Conservation (phyloP, 2,329 filamentous ascomycete genomes). For the Pseudogymnoascus sp. region DNA sequence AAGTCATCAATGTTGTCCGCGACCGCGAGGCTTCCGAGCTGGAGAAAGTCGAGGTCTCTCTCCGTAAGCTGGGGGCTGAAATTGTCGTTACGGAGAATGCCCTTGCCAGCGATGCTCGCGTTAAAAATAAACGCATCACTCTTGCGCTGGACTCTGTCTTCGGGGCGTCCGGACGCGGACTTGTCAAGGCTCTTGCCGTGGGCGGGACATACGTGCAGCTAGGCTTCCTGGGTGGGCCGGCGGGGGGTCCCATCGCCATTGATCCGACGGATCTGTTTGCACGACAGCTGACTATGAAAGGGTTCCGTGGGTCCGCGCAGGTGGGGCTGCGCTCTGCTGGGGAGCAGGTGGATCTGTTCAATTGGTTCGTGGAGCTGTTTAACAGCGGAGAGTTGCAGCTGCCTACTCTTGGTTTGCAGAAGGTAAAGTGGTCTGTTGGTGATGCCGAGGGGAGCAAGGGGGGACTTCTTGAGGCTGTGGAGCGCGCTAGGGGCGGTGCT, state of each 20-base stretch:
- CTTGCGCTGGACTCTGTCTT: slow-evolving; percentile 18
- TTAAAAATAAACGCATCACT: slow-evolving; percentile 11
- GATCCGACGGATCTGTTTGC: slow-evolving; percentile 1
- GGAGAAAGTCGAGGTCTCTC: not conserved
- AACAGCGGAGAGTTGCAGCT: not conserved
- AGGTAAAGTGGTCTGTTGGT: not conserved
- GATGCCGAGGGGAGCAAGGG: not conserved
- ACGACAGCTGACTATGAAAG: not conserved
- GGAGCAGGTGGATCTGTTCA: not conserved
- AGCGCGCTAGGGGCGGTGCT: not conserved
- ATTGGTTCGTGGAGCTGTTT: not conserved
- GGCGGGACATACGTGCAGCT: slow-evolving; percentile 18
- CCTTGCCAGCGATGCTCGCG: slow-evolving; percentile 1
- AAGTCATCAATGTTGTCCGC: slow-evolving; percentile 17
- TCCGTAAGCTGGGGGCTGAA: not conserved
- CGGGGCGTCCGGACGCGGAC: slow-evolving; percentile 13
- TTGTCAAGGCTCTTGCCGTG: slow-evolving; percentile 13
- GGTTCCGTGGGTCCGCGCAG: not conserved
- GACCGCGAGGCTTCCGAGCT: slow-evolving; percentile 12
- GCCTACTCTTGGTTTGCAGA: not conserved
- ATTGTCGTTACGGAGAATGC: slow-evolving; percentile 16
- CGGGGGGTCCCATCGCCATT: not conserved
- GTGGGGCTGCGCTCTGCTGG: not conserved
- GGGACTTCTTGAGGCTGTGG: not conserved
- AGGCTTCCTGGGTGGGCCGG: slow-evolving; percentile 14